Conservation (phyloP, 192 early-diverging fungal genomes). For the Kickxella alabastrina region DNA sequence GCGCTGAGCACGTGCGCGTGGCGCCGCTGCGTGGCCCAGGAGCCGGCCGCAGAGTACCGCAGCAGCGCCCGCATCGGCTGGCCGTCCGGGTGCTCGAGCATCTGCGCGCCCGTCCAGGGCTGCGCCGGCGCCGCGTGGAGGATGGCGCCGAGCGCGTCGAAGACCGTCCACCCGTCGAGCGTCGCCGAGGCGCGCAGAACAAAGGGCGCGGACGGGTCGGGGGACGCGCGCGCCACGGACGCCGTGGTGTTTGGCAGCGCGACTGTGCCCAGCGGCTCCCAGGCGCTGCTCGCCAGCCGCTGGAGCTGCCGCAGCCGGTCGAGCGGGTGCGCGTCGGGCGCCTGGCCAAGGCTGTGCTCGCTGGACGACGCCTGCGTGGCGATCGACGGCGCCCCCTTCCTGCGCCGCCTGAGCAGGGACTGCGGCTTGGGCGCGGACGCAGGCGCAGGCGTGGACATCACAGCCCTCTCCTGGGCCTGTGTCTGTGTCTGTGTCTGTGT, state of each 20-base stretch:
- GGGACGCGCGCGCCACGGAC: not conserved
- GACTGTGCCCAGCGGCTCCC: constrained; percentile 18
- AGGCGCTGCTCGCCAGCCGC: constrained; percentile 4
- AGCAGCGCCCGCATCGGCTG: constrained; percentile 5
- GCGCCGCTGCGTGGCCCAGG: constrained; percentile 36
- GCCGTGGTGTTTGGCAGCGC: too few species aligned
- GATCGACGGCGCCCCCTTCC: not conserved
- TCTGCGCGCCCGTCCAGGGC: constrained; percentile 18
- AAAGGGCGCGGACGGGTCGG: not conserved
- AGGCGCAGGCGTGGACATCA: too few species aligned
- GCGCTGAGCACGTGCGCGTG: constrained; percentile 27
- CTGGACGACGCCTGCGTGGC: constrained; percentile 7
- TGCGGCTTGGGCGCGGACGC: too few species aligned
- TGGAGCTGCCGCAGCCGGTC: constrained; percentile 10
- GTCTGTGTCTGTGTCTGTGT: too few species aligned
- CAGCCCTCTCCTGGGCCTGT: too few species aligned
- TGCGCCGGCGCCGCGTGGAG: constrained; percentile 4
- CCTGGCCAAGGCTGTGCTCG: too few species aligned
- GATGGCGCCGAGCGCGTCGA: constrained; percentile 31
- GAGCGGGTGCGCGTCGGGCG: too few species aligned
- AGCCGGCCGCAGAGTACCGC: constrained; percentile 8
- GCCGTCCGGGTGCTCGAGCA: constrained; percentile 6
- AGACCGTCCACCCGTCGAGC: constrained; percentile 41
- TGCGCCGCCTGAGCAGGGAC: not conserved
- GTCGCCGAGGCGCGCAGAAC: constrained; percentile 29